A percentile compares a stretch with the other conserved stretches of the same genome.
Evolutionary conservation across 2,329 filamentous ascomycete genomes (phyloP).

Genomic region (Peltaster fructicola): DNA sequence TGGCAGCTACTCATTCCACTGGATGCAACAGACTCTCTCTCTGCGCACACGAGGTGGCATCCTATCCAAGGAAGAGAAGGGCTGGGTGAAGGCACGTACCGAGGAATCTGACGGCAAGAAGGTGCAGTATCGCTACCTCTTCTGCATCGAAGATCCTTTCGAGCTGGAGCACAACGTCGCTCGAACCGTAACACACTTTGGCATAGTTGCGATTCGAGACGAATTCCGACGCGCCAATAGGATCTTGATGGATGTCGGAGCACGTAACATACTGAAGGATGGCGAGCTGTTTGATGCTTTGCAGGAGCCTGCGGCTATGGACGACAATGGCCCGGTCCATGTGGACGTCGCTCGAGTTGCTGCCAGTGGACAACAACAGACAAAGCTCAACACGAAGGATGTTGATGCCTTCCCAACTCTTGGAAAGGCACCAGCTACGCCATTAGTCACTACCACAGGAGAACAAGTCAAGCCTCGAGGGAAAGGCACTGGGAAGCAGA

Average conservation of each 20-base stretch:
- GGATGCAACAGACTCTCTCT: conserved; percentile 64
- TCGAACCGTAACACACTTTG: conserved; percentile 65
- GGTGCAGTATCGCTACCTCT: conserved; percentile 62
- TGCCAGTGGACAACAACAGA: too few relatives aligned
- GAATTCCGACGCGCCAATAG: conserved; percentile 69
- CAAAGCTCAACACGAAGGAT: conserved; percentile 10
- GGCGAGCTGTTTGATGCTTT: conserved; percentile 15
- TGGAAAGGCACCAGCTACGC: too few relatives aligned
- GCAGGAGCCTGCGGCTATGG: too few relatives aligned
- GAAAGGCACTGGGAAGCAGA: too few relatives aligned
- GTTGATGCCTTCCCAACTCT: conserved; percentile 14
- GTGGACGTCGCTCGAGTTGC: too few relatives aligned
- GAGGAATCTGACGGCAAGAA: conserved; percentile 39
- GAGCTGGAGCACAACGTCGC: conserved; percentile 79
- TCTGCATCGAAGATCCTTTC: conserved; percentile 86
- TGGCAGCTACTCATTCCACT: conserved; percentile 52
- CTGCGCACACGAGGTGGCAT: conserved; percentile 54
- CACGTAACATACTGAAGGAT: conserved; percentile 7
- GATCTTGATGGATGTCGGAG: conserved; percentile 43
- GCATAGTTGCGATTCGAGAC: conserved; percentile 64
- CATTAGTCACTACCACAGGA: too few relatives aligned
- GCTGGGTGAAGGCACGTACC: conserved; percentile 71
- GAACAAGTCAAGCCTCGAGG: too few relatives aligned
- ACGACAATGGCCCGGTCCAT: too few relatives aligned
- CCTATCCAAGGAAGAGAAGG: conserved; percentile 57